Percentiles rank a stretch among this genome's conserved stretches.
Evolutionary conservation across 768 basidiomycete species (phyloP).

Genomic region (Tephrocybe rancida): DNA sequence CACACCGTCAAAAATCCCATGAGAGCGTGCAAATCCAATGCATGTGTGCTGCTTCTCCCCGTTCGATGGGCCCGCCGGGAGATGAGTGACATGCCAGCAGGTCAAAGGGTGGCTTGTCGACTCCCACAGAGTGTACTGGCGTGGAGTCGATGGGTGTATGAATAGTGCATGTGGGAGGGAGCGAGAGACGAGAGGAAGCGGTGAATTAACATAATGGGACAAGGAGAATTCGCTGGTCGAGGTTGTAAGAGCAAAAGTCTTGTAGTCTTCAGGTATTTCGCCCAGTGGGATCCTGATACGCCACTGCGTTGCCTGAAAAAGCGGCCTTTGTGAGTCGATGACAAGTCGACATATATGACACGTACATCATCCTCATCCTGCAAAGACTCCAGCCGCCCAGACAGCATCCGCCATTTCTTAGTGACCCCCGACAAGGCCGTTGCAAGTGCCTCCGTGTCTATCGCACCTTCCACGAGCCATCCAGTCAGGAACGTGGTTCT

Average conservation of each 20-base stretch:
- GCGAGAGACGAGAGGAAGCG: slow-evolving; percentile 31
- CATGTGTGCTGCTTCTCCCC: slow-evolving; percentile 33
- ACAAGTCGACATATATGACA: slow-evolving; percentile 2
- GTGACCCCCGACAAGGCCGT: slow-evolving; percentile 32
- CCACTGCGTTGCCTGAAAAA: slow-evolving; percentile 33
- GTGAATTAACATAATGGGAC: slow-evolving; percentile 35
- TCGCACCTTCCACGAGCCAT: slow-evolving; percentile 43
- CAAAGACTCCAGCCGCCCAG: slow-evolving; percentile 28
- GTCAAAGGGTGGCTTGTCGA: slow-evolving; percentile 35
- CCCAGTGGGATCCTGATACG: slow-evolving; percentile 38
- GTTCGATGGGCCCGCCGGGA: slow-evolving; percentile 32
- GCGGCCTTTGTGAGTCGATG: neutral
- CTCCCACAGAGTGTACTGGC: slow-evolving; percentile 37
- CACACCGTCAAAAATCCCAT: slow-evolving; percentile 44
- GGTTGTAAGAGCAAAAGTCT: slow-evolving; percentile 37
- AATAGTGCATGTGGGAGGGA: slow-evolving; percentile 41
- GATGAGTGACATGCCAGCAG: slow-evolving; percentile 46
- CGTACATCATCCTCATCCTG: slow-evolving; percentile 21
- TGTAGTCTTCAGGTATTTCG: slow-evolving; percentile 32
- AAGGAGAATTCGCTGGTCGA: slow-evolving; percentile 33
- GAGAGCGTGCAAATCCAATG: slow-evolving; percentile 43
- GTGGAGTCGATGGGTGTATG: slow-evolving; percentile 39
- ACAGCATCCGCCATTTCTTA: slow-evolving; percentile 33
- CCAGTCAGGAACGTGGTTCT: slow-evolving; percentile 40
- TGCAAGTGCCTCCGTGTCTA: slow-evolving; percentile 33